A percentile compares a stretch with the other conserved stretches of the same genome.
These are phyloP conservation scores for Tricladium varicosporioides DNA, from an alignment of 2,329 filamentous ascomycete genomes.

Conservation along the genomic window DNA sequence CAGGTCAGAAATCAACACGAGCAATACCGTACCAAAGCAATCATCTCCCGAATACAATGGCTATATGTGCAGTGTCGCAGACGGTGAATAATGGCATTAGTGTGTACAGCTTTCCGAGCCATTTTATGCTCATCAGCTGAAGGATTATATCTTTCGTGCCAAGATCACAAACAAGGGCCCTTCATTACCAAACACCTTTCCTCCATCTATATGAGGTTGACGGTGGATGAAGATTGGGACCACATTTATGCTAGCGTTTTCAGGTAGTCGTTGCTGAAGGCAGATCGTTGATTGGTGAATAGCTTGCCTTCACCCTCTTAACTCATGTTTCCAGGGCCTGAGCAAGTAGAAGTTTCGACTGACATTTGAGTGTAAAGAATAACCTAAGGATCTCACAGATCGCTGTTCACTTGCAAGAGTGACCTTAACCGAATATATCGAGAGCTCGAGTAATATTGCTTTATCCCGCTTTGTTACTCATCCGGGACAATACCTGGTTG, in stretches of 20 bases:
- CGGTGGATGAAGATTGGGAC: constrained; percentile 63
- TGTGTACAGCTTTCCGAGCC: constrained; percentile 49
- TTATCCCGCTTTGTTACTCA: background rate
- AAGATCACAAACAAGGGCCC: constrained; percentile 41
- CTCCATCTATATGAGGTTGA: constrained; percentile 47
- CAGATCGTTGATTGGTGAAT: no score
- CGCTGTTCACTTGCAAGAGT: no score
- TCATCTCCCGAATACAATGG: constrained; percentile 10
- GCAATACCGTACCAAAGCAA: constrained; percentile 24
- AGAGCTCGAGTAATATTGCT: background rate
- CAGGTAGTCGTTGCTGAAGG: no score
- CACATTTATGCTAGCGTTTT: constrained; percentile 32
- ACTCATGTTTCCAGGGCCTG: no score
- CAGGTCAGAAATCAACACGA: constrained; percentile 29
- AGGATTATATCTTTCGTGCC: constrained; percentile 50
- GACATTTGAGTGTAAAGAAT: no score
- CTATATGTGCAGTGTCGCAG: constrained; percentile 13
- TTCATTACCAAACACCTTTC: constrained; percentile 67
- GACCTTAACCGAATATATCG: no score
- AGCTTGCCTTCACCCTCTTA: no score
- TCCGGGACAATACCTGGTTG: background rate
- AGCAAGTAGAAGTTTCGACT: no score
- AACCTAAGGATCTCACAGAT: no score
- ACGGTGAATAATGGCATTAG: constrained; percentile 40
- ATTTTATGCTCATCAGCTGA: constrained; percentile 44